Evolutionary conservation across 768 basidiomycete species (phyloP).

Genomic region (Coprinopsis strossmayeri): DNA sequence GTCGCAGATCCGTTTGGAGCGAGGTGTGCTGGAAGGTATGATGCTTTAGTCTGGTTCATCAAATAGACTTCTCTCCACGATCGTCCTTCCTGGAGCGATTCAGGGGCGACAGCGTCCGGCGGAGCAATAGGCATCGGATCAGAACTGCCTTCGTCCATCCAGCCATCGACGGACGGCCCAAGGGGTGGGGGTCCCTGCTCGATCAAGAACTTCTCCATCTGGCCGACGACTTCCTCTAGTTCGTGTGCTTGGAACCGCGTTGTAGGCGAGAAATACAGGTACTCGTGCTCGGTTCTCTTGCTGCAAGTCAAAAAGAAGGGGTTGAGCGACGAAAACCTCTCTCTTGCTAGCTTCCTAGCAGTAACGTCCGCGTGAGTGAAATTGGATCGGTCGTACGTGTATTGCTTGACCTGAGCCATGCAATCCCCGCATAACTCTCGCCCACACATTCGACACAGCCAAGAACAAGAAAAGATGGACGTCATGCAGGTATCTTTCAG

Average conservation of each 20-base stretch:
- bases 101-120: constrained; percentile 4
- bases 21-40: not conserved
- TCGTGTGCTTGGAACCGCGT: constrained; percentile 67
- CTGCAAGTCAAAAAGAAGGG: constrained; percentile 74
- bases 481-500: constrained; percentile 84
- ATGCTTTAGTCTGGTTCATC: not conserved
- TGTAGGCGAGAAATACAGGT: constrained; percentile 70
- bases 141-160: too few relatives aligned
- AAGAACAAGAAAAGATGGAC: constrained; percentile 83
- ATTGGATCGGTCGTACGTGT: constrained; percentile 47
- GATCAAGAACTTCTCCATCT: constrained; percentile 56
- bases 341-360: constrained; percentile 49
- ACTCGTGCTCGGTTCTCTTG: constrained; percentile 61
- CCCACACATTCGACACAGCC: constrained; percentile 89
- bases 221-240: constrained; percentile 54
- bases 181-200: too few relatives aligned
- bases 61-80: constrained; percentile 3
- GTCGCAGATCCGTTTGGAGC: constrained; percentile 5
- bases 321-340: constrained; percentile 55
- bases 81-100: constrained; percentile 5
- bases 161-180: too few relatives aligned
- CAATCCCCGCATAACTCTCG: constrained; percentile 88
- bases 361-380: constrained; percentile 41
- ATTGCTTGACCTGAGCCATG: constrained; percentile 57
- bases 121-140: not conserved